A percentile compares a stretch with the other conserved stretches of the same genome.
Evolutionary conservation across 192 early-diverging fungal species (phyloP).

Genomic region (Thoreauomyces humboldtii): DNA sequence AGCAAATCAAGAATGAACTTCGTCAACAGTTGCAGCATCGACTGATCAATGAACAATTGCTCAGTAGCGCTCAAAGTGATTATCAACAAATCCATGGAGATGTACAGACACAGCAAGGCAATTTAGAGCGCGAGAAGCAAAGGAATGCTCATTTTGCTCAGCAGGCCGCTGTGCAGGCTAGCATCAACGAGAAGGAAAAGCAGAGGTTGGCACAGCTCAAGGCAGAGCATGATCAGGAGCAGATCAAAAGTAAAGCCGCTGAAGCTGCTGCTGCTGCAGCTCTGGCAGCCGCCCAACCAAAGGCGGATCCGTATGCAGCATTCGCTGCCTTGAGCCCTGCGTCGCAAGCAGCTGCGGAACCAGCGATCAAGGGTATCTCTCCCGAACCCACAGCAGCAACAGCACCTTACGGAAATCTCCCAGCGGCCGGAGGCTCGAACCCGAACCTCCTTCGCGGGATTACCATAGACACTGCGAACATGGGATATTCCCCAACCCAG

Average conservation of each 20-base stretch:
- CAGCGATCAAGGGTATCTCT: too few relatives aligned
- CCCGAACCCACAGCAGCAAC: too few relatives aligned
- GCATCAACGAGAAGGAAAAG: constrained; percentile 10
- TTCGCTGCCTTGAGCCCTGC: neutral
- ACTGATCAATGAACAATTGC: constrained; percentile 65
- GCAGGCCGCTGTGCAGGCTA: constrained; percentile 17
- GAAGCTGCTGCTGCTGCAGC: neutral
- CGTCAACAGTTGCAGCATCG: constrained; percentile 58
- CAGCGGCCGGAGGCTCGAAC: too few relatives aligned
- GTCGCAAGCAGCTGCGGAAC: too few relatives aligned
- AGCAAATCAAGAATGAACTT: constrained; percentile 54
- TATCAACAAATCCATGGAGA: constrained; percentile 59
- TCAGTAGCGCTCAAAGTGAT: constrained; percentile 58
- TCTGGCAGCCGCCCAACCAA: neutral
- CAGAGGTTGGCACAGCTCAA: neutral
- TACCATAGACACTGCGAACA: too few relatives aligned
- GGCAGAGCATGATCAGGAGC: neutral
- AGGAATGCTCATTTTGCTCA: neutral
- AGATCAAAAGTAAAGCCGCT: neutral
- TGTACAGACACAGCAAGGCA: constrained; percentile 18
- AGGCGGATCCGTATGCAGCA: constrained; percentile 1
- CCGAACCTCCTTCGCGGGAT: too few relatives aligned
- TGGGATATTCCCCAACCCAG: too few relatives aligned
- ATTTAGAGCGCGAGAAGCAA: constrained; percentile 27
- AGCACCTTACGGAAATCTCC: too few relatives aligned